Conservation (phyloP, 441 rosid species). For the Pelargonium citronellum region DNA sequence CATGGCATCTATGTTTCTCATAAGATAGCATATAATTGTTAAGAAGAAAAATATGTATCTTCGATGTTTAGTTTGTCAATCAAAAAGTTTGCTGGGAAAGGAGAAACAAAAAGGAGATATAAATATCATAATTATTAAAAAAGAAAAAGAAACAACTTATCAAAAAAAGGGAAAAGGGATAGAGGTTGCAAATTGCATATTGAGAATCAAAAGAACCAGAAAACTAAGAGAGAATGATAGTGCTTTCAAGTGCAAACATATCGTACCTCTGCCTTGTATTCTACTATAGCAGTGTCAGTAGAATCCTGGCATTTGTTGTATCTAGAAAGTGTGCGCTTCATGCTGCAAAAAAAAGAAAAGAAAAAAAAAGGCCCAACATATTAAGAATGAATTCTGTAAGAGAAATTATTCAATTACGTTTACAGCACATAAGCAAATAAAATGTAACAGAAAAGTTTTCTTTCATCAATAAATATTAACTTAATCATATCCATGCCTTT, state of each 20-base stretch:
- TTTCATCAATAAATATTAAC: background rate
- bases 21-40: background rate
- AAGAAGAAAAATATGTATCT: background rate
- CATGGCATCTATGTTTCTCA: too few relatives aligned
- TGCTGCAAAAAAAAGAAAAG: constrained; percentile 41
- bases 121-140: too few relatives aligned
- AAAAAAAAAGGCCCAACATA: too few relatives aligned
- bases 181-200: background rate
- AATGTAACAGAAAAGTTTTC: background rate
- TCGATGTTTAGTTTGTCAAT: too few relatives aligned
- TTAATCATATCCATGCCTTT: background rate
- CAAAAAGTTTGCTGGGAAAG: too few relatives aligned
- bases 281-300: constrained; percentile 38
- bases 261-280: constrained; percentile 48
- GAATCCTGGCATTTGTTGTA: constrained; percentile 51
- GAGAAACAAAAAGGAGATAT: too few relatives aligned
- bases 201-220: background rate
- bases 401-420: background rate
- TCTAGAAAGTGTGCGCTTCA: constrained; percentile 76
- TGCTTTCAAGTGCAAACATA: background rate
- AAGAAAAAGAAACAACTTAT: too few relatives aligned
- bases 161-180: too few relatives aligned
- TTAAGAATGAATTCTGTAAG: background rate
- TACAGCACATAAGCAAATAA: too few relatives aligned
- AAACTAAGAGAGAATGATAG: background rate